Evolutionary conservation across 371 early-diverging fungal genomes (phyloP).

Genomic region (Fennellomyces sp.): DNA sequence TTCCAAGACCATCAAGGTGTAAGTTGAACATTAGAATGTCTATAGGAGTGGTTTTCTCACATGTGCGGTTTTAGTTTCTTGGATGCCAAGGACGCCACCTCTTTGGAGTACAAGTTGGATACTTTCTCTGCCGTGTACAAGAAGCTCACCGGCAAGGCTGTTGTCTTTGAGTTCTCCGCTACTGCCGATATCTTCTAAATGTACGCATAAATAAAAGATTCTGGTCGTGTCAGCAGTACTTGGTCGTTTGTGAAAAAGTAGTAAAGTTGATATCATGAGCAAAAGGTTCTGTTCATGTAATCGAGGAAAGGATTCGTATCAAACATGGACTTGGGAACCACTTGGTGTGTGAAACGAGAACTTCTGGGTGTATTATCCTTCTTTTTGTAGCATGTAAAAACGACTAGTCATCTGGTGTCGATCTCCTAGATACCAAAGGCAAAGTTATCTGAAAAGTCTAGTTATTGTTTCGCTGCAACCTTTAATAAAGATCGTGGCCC

Average conservation of each 20-base stretch:
- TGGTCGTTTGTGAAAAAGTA: background rate
- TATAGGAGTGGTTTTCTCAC: background rate
- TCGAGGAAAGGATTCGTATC: no score
- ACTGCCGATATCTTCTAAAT: constrained; percentile 29
- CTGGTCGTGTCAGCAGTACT: no score
- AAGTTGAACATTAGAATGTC: constrained; percentile 29
- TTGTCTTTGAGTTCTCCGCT: constrained; percentile 94
- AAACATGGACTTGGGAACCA: background rate
- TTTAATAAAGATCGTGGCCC: no score
- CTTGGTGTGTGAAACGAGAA: no score
- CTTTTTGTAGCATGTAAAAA: no score
- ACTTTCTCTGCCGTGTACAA: constrained; percentile 96
- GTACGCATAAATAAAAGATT: no score
- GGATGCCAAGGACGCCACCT: constrained; percentile 96
- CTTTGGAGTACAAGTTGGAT: constrained; percentile 97
- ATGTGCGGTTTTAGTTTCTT: constrained; percentile 66
- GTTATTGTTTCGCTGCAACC: no score
- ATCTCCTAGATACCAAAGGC: no score
- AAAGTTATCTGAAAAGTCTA: no score
- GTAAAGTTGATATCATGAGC: background rate
- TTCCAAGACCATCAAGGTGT: constrained; percentile 91
- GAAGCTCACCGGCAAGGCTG: constrained; percentile 96
- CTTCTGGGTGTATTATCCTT: no score
- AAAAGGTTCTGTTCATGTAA: no score
- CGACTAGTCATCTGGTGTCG: no score